Evolutionary conservation across 2,329 filamentous ascomycete genomes (phyloP).

Genomic region (Esteya vermicola): DNA sequence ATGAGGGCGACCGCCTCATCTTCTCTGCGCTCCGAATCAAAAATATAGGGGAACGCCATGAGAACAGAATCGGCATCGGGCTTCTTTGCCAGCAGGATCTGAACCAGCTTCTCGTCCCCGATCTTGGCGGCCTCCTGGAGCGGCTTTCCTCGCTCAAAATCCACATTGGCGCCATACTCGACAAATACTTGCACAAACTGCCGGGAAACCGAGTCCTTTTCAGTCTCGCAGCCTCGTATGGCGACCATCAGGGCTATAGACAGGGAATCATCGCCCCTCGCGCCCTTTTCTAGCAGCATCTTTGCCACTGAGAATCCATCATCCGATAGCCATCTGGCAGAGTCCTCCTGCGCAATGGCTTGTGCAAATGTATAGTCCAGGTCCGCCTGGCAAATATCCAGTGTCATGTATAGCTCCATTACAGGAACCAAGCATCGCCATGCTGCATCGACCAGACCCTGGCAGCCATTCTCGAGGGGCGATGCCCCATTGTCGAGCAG

Average conservation of each 20-base stretch:
- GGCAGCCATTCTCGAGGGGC: constrained; percentile 34
- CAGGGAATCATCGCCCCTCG: constrained; percentile 28
- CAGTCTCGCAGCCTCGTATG: constrained; percentile 26
- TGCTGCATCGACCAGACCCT: constrained; percentile 35
- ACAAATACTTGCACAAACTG: constrained; percentile 30
- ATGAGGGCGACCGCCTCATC: constrained; percentile 36
- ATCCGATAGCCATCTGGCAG: constrained; percentile 29
- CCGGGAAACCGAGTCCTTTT: constrained; percentile 24
- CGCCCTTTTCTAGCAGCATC: constrained; percentile 34
- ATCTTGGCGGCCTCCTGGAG: constrained; percentile 38
- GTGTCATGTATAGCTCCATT: constrained; percentile 25
- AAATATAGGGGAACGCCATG: constrained; percentile 39
- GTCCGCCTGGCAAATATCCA: constrained; percentile 26
- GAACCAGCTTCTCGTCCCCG: constrained; percentile 34
- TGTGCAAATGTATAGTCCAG: constrained; percentile 29
- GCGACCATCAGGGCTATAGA: constrained; percentile 29
- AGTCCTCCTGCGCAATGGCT: constrained; percentile 26
- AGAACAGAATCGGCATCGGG: constrained; percentile 36
- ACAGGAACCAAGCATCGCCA: constrained; percentile 22
- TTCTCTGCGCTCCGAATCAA: constrained; percentile 35
- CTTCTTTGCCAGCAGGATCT: constrained; percentile 31
- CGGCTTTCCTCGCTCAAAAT: constrained; percentile 36
- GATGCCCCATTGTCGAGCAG: constrained; percentile 38
- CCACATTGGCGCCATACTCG: constrained; percentile 28
- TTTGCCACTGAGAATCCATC: constrained; percentile 31